Base-by-base conservation (phyloP, 352 stramenopile genomes). In the Globisporangium sylvaticum region DNA sequence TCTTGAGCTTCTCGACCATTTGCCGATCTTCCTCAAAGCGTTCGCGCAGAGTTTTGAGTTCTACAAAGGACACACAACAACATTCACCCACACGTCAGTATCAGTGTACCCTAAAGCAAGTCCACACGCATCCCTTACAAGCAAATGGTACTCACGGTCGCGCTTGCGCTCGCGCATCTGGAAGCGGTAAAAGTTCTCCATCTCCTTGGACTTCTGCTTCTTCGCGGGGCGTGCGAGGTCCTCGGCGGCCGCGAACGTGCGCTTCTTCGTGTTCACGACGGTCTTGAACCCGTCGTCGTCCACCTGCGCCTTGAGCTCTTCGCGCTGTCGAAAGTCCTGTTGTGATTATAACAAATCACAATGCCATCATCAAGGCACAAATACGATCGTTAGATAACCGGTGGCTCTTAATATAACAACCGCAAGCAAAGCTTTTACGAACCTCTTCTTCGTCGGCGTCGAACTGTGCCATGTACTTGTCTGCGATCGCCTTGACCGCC, bases 131-230 rank as follows among this genome's bases (percentile, higher is more conserved):
- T 29, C 24, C 29, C 57, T 29, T 24, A 63, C 9, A 24, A 54
- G 12, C 34, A 42, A 42, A 15, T 15, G 12, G 12, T 42, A 91
- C 84, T 70, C 78, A 94, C 87, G 87, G 54, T 84, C 83, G 74
- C 87, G 84, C 68, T 93, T 93, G 71, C 90, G 91, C 74, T 95
- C 87, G 59, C 87, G 81, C 61, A 89, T 87, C 69, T 95, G 87
- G 75, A 95, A 95, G 31, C 85, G 82, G 68, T 95, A 95, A 58
- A 95, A 95, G 68, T 94, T 85, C 27, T 83, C 65, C 25, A 92
- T 66, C 62, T 94, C 84, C 68, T 95, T 95, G 58, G 72, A 73
- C 73, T 95, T 95, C 57, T 91, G 82, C 66, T 92, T 95, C 83
- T 94, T 95, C 7, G 77, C 75, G 1, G 82, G 83, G 34, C 74